phyloP scores from a whole-genome alignment of 2,329 filamentous ascomycete genomes.

The Trichophyton rubrum region DNA sequence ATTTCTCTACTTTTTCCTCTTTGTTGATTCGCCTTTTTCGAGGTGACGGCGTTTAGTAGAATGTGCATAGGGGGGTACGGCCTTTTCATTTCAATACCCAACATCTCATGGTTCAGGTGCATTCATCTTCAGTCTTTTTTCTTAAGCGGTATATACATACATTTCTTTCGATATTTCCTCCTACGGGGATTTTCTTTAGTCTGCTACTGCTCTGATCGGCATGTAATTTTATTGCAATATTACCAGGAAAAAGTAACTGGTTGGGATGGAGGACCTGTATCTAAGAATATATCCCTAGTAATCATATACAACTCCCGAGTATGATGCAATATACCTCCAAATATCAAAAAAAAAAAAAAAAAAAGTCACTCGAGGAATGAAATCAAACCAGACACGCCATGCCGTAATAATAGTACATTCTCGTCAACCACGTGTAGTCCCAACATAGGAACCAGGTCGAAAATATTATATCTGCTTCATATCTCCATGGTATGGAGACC shows the following conservation, averaged over 20 bases:
- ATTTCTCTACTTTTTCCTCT: conserved; percentile 4
- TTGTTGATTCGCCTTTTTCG: neutral
- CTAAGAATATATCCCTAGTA: neutral
- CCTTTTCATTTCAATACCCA: neutral
- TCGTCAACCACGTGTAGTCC: neutral
- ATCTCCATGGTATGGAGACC: conserved; percentile 50
- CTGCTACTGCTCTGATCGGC: neutral
- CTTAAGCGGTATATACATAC: neutral
- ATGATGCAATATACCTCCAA: conserved; percentile 5
- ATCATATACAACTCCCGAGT: conserved; percentile 3
- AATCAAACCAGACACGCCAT: neutral
- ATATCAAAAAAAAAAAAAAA: neutral
- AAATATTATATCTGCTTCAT: conserved; percentile 37
- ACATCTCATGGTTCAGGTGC: neutral
- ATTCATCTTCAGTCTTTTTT: neutral
- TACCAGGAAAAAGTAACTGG: neutral
- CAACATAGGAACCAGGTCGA: neutral
- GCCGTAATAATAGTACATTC: conserved; percentile 4
- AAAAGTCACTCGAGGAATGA: neutral
- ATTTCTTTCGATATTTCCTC: neutral
- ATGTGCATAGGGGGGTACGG: neutral
- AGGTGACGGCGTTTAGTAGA: neutral
- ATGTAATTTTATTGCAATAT: neutral
- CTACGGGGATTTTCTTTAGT: neutral
- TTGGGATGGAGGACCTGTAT: neutral